phyloP scores from a whole-genome alignment of 1,284 basidiomycete species.

The Blastosporella zonata region DNA sequence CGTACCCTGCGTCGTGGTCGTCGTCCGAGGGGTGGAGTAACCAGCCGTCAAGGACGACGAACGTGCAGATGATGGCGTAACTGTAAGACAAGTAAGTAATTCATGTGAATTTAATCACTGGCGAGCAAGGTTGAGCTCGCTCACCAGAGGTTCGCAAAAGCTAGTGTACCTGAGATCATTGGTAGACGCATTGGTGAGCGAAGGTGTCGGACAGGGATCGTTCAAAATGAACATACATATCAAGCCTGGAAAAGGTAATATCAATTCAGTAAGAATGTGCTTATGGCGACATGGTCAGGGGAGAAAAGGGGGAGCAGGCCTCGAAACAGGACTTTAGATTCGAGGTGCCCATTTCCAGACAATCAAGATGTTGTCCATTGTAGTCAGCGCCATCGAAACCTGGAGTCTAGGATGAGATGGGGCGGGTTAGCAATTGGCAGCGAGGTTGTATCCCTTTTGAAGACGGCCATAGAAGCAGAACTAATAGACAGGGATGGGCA shows the following conservation, averaged over 20 bases:
- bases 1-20: slow-evolving; percentile 1
- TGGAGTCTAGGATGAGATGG: too few relatives aligned
- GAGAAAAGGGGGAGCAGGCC: too few relatives aligned
- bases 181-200: not conserved
- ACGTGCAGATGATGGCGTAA: slow-evolving; percentile 11
- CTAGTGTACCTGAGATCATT: slow-evolving; percentile 8
- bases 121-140: not conserved
- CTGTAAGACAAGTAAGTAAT: not conserved
- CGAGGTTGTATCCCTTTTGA: too few relatives aligned
- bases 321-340: too few relatives aligned
- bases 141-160: slow-evolving; percentile 16
- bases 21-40: not conserved
- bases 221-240: not conserved
- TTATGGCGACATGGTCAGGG: too few relatives aligned
- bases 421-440: too few relatives aligned
- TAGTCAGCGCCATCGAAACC: too few relatives aligned
- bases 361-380: too few relatives aligned
- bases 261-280: not conserved
- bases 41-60: slow-evolving; percentile 2
- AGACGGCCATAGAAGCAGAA: too few relatives aligned
- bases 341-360: too few relatives aligned
- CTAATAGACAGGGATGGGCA: too few relatives aligned
- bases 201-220: not conserved
- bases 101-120: not conserved
- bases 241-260: slow-evolving; percentile 1